Percentiles rank a stretch among this genome's conserved stretches.
Evolutionary conservation across 2,329 filamentous ascomycete species (phyloP).

Genomic region (Paecilomyces niveus): DNA sequence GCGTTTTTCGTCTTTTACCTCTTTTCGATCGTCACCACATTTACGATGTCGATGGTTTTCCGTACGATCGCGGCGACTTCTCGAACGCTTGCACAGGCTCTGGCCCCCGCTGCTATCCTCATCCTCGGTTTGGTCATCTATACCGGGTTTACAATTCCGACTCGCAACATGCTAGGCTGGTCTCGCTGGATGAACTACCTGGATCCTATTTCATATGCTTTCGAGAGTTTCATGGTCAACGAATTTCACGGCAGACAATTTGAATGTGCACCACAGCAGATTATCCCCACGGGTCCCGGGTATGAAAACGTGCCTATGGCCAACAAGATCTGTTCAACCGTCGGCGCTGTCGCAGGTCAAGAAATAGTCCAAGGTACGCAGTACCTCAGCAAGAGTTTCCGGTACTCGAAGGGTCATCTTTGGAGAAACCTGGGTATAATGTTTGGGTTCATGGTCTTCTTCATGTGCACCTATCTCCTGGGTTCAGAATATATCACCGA

Average conservation of each 20-base stretch:
- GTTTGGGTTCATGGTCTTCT: slow-evolving; percentile 54
- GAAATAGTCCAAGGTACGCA: slow-evolving; percentile 45
- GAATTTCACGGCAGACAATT: slow-evolving; percentile 22
- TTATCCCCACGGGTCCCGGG: slow-evolving; percentile 12
- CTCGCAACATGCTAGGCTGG: slow-evolving; percentile 43
- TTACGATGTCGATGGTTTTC: slow-evolving; percentile 77
- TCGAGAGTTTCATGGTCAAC: slow-evolving; percentile 23
- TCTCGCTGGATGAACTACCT: slow-evolving; percentile 35
- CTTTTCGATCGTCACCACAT: slow-evolving; percentile 55
- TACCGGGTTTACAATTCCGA: slow-evolving; percentile 32
- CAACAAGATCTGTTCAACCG: slow-evolving; percentile 17
- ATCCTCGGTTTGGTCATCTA: slow-evolving; percentile 25
- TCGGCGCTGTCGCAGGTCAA: neutral
- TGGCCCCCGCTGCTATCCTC: slow-evolving; percentile 38
- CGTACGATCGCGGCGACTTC: slow-evolving; percentile 60
- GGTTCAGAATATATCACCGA: slow-evolving; percentile 40
- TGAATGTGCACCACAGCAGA: slow-evolving; percentile 19
- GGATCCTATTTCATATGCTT: slow-evolving; percentile 25
- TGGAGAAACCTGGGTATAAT: slow-evolving; percentile 66
- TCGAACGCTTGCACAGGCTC: slow-evolving; percentile 40
- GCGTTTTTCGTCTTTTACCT: slow-evolving; percentile 82
- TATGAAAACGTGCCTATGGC: slow-evolving; percentile 17
- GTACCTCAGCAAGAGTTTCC: slow-evolving; percentile 49
- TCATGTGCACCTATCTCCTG: slow-evolving; percentile 55
- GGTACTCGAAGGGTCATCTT: slow-evolving; percentile 52